Evolutionary conservation across 2,329 filamentous ascomycete species (phyloP), one percentile per base, ranked within the genome.

Genomic region (Whalleya microplaca): DNA sequence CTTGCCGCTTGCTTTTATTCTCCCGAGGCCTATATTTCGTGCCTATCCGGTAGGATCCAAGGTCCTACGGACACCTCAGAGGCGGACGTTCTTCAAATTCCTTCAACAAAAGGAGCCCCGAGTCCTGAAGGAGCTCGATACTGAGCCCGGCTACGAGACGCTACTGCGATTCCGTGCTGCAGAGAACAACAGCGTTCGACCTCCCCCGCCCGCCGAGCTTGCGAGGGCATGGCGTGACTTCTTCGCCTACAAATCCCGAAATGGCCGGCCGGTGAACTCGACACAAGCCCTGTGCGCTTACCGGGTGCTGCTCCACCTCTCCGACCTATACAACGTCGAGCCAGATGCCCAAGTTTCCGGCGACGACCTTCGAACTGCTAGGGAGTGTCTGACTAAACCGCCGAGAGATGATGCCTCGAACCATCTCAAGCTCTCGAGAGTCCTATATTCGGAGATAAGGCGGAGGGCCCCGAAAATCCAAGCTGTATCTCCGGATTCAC

Each of bases 141-240:
- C 87, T 58, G 89, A 86, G 66, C 89, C 85, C 0, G 92, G 92
- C 51, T 84, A 92, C 67, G 84, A 86, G 62, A 83, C 82, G 16
- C 84, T 96, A 76, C 82, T 90, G 66, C 83, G 90, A 56, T 83
- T 91, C 71, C 78, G 83, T 50, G 84, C 84, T 63, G 83, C 85
- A 58, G 76, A 87, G 63, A 79, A 83, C 49, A 82, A 90, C 53
- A 80, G 83, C 49, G 78, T 86, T 37, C 84, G 91, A 32, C 82
- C 85, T 9, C 92, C 91, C 16, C 73, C 83, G 0, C 76, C 79
- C 2, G 71, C 79, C n/a, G 84, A 90, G 32, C 76, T 96, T 2
- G 73, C 84, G 0, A 77, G 82, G 37, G 90, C 89, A 4, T 87
- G 90, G 71, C 79, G 76, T 53, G 75, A 79, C 9, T 87, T 93